Conservation (phyloP, 2,329 filamentous ascomycete species). For the Colletotrichum sp. region DNA sequence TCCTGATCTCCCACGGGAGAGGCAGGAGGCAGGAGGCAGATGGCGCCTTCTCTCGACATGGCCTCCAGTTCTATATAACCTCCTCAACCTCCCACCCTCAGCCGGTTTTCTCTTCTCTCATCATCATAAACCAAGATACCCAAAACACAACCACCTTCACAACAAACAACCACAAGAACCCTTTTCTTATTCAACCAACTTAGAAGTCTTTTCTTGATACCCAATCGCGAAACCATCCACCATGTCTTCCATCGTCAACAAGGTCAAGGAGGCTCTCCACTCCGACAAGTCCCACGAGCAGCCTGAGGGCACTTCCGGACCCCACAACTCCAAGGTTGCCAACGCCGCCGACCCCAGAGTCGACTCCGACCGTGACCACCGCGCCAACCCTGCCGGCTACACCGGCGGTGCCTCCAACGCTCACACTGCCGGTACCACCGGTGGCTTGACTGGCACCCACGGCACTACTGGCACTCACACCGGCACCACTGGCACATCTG, state of each 20-base stretch:
- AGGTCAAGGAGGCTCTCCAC: constrained; percentile 62
- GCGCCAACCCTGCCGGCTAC: constrained; percentile 41
- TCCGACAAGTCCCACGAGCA: constrained; percentile 42
- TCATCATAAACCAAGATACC: constrained; percentile 23
- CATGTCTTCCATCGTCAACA: constrained; percentile 65
- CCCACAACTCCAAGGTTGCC: constrained; percentile 43
- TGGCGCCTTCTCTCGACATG: neutral
- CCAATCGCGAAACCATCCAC: constrained; percentile 32
- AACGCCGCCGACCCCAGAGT: constrained; percentile 58
- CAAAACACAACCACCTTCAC: constrained; percentile 14
- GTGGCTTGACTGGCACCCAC: constrained; percentile 21
- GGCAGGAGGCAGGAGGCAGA: neutral
- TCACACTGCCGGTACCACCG: constrained; percentile 8
- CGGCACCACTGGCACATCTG: constrained; percentile 22
- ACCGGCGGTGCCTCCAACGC: constrained; percentile 18
- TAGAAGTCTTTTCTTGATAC: constrained; percentile 12
- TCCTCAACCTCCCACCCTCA: neutral
- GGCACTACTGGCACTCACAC: constrained; percentile 34
- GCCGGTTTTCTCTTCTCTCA: neutral
- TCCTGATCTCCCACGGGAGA: neutral
- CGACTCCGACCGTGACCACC: constrained; percentile 53
- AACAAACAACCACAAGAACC: neutral
- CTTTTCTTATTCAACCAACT: neutral
- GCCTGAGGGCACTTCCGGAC: constrained; percentile 23
- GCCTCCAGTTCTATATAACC: constrained; percentile 18